Base-by-base conservation (phyloP, 139 green algal genomes). In the Coccomyxa sp. region DNA sequence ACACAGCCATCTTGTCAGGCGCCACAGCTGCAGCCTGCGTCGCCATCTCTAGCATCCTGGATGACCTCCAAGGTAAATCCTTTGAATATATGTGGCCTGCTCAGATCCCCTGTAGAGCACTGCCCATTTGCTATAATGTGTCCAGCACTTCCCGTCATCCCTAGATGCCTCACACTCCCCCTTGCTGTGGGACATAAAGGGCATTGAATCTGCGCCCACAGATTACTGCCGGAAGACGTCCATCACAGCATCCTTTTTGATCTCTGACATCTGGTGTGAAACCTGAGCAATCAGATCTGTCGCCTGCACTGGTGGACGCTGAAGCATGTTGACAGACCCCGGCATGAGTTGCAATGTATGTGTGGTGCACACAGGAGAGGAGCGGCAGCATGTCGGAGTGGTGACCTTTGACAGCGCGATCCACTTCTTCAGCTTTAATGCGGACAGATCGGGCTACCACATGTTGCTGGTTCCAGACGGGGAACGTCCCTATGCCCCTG, bases 381-480 rank as follows among this genome's bases (percentile, higher is more conserved):
- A 95, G 8, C 73, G 80, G 38, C 82, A 90, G 8, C 78, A 89
- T 41, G 84, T 97, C 22, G 93, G 86, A 36, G 78, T 98, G 39
- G 92, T 89, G 31, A 97, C 94, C 2, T 97, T 91, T 84, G 94
- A 97, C 84, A 79, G 74, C 70, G 69, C 81, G n/a, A 80, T 97
- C 38, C 90, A 97, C 50, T 98, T 96, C 84, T 97, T 95, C 82
- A 75, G 50, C 35, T 38, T 96, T 72, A 75, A 82, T 16, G 38
- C 82, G 6, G 80, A 77, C 27, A 71, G 77, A 71, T 31, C 77
- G 12, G 68, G 81, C 55, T 68, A 84, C n/a, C 82, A 91, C 50
- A 97, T 97, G 92, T 79, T 97, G 81, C 89, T 97, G 4, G 83
- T 97, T 79, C 79, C 88, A 0, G 93, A 98, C 79, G 79, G 89